phyloP scores from a whole-genome alignment of 2,329 filamentous ascomycete species.

The Sclerotinia subarctica region DNA sequence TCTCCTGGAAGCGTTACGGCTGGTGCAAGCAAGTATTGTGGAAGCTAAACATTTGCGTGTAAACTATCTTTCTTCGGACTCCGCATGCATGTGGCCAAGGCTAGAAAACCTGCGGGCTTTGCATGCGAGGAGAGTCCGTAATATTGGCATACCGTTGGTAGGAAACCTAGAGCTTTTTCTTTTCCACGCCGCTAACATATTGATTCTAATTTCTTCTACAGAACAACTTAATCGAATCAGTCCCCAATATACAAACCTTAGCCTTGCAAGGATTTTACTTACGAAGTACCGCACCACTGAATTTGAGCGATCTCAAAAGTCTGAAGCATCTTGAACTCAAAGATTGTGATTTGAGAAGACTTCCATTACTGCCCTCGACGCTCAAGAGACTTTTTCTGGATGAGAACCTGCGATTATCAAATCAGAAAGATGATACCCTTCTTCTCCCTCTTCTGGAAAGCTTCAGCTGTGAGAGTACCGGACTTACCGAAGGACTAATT shows the following conservation, averaged over 20 bases:
- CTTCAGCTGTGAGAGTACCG: constrained; percentile 30
- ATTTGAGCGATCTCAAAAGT: not conserved
- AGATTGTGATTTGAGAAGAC: constrained; percentile 20
- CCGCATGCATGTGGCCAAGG: constrained; percentile 11
- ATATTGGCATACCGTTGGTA: not conserved
- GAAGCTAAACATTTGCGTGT: constrained; percentile 26
- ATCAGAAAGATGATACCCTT: not conserved
- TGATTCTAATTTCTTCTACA: not conserved
- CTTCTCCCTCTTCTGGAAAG: constrained; percentile 33
- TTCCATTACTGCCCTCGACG: constrained; percentile 33
- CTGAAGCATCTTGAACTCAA: constrained; percentile 29
- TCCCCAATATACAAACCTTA: constrained; percentile 12
- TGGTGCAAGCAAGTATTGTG: constrained; percentile 26
- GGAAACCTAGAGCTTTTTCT: not conserved
- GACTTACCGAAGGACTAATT: constrained; percentile 27
- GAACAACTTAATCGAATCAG: constrained; percentile 2
- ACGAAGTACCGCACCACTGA: not conserved
- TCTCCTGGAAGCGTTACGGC: constrained; percentile 23
- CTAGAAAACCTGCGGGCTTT: constrained; percentile 27
- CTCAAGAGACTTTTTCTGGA: constrained; percentile 32
- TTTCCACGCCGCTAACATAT: not conserved
- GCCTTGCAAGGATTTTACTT: not conserved
- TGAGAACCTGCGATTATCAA: constrained; percentile 18
- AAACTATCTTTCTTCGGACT: constrained; percentile 10
- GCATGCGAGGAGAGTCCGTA: not conserved